Conservation (phyloP, 176 grass and related monocot species). For the Ananas comosus region DNA sequence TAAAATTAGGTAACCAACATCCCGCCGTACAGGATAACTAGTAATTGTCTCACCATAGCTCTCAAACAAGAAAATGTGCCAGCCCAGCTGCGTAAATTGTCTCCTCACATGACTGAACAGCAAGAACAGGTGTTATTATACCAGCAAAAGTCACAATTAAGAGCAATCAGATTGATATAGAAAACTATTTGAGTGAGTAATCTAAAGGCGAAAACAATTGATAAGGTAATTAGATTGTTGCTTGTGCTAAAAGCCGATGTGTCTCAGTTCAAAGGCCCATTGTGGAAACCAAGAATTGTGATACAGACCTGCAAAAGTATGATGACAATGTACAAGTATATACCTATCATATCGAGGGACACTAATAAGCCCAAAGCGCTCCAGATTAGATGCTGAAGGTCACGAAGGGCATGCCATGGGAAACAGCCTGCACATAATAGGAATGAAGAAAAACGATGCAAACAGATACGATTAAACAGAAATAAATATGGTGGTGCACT, state of each 20-base stretch:
- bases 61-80: constrained; percentile 7
- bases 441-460: neutral
- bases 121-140: constrained; percentile 2
- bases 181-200: neutral
- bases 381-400: constrained; percentile 19
- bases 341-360: constrained; percentile 8
- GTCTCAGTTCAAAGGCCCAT: no score
- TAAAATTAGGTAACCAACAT: neutral
- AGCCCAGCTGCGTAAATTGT: neutral
- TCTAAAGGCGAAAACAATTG: neutral
- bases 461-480: neutral
- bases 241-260: no score
- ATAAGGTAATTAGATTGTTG: no score
- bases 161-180: neutral
- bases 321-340: neutral
- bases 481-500: neutral
- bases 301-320: neutral
- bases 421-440: neutral
- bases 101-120: neutral
- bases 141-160: neutral
- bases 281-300: no score
- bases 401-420: neutral
- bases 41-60: neutral
- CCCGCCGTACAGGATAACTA: neutral
- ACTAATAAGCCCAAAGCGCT: constrained; percentile 4